These are phyloP conservation scores for Xylaria sp. DNA, from an alignment of 2,329 filamentous ascomycete species.

Conservation along the genomic window DNA sequence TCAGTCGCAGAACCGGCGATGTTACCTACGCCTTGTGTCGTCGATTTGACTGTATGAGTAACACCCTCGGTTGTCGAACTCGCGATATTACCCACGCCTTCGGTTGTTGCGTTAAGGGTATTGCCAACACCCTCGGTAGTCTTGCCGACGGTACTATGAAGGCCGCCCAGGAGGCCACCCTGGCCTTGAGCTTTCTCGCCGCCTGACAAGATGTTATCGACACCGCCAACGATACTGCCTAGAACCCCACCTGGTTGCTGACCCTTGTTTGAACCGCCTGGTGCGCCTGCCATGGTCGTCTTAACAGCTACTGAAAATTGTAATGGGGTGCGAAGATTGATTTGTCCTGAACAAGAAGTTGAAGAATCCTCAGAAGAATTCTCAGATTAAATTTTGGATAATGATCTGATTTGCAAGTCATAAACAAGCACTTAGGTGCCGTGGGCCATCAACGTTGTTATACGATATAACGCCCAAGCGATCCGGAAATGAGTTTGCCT, in stretches of 20 bases:
- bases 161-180: constrained; percentile 52
- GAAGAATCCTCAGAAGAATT: too few species aligned
- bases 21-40: constrained; percentile 46
- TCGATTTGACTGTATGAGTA: constrained; percentile 43
- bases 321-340: not conserved
- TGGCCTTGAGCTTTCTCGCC: constrained; percentile 52
- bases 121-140: constrained; percentile 49
- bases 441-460: constrained; percentile 22
- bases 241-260: constrained; percentile 47
- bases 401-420: not conserved
- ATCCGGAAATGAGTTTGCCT: constrained; percentile 18
- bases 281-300: constrained; percentile 16
- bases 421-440: not conserved
- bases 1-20: constrained; percentile 46
- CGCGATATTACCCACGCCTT: constrained; percentile 46
- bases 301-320: not conserved
- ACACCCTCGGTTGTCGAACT: constrained; percentile 48
- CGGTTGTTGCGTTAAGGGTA: constrained; percentile 46
- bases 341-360: not conserved
- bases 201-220: constrained; percentile 53
- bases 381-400: not conserved
- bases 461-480: constrained; percentile 6
- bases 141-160: constrained; percentile 46
- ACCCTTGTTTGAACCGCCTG: constrained; percentile 30
- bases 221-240: constrained; percentile 49